Base-by-base conservation (phyloP, 345 rosid species). In the Sisymbrium irio region DNA sequence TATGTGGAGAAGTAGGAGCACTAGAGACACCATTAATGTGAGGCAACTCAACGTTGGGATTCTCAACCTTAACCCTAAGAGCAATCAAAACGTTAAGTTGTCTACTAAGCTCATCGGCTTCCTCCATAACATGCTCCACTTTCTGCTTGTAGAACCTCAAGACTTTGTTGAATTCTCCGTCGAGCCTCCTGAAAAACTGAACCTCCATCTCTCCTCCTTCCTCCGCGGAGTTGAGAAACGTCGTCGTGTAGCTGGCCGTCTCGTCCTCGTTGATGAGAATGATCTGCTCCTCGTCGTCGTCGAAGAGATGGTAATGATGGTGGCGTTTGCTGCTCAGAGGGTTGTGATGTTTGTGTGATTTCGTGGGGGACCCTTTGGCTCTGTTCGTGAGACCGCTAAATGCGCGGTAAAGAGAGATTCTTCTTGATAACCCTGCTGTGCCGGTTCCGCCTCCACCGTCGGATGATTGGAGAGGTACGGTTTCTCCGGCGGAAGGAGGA, bases 71-170 rank as follows among this genome's bases (percentile, higher is more conserved):
- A 40, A 91, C 73, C 65, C 97, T 60, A 9, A 91, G 81, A 61
- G 93, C 97, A 50, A 89, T 89, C 77, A 91, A 79, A 60, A 86
- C 95, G 80, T 87, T 76, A 85, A 91, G 83, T 73, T 91, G 97
- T 56, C 81, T 86, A 28, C 87, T 89, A 76, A 91, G 72, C 71
- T 82, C 87, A 56, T 89, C 89, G 0, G 93, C 97, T 72, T 91
- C 97, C 1, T 32, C 76, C 79, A 83, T 68, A 7, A 79, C 84
- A 75, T 77, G 80, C 50, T 83, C 75, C 22, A 88, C 85, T 11
- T 88, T 86, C 11, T 69, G 72, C 76, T 68, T 81, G 30, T 89
- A 89, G 33, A 89, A 89, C 6, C 37, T 77, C 49, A 83, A 47
- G 1, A 89, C 92, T 15, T 89, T 91, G 32, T 89, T 89, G 64